Evolutionary conservation across 225 moss, liverwort and hornwort species (phyloP), one percentile per base, ranked within the genome.

Genomic region (Climacium dendroides): DNA sequence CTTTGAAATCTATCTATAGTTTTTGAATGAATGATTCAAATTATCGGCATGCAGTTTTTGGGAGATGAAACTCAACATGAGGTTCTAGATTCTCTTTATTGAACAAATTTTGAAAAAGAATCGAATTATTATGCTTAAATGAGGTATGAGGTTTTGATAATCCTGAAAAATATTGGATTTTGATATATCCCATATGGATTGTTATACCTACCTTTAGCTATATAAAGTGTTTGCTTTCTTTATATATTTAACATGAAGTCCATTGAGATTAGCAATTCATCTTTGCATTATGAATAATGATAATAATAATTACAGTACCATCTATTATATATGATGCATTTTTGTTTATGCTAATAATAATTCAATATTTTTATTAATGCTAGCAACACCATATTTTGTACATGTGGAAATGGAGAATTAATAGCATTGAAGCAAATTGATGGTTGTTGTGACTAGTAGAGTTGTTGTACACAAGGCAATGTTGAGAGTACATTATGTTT

Each of bases 201-300:
- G 37, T 23, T 12, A 37, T 67, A 7, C 23, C 13, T 22, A n/a
- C 3, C 2, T 0, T n/a, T 1, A 6, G 0, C 3, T 3, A 14
- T 6, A 20, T n/a, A 66, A 66, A n/a, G 0, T 66, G 19, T 0
- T 19, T 35, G 10, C 63, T 9, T 64, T 64, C 10, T 35, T 3
- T 64, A 34, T 32, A 34, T 34, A 64, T 5, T 10, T 10, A 34
- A 8, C 5, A 34, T 19, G 18, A 64, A 64, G 10, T 64, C 9
- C 5, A 64, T 5, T 64, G 3, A 18, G 18, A 64, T 34, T 64
- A 18, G 18, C 18, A 34, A 34, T 18, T 9, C 5, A 34, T 34
- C 5, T 34, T 34, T 64, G 9, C 32, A 34, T 64, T 34, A 9
- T 18, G 5, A 34, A 64, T 35, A 19, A 19, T 35, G 9, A 17